Percentiles rank a stretch among this genome's conserved stretches.
These are phyloP conservation scores for Blumeria hordei DNA, from an alignment of 2,329 filamentous ascomycete species.

Conservation along the genomic window DNA sequence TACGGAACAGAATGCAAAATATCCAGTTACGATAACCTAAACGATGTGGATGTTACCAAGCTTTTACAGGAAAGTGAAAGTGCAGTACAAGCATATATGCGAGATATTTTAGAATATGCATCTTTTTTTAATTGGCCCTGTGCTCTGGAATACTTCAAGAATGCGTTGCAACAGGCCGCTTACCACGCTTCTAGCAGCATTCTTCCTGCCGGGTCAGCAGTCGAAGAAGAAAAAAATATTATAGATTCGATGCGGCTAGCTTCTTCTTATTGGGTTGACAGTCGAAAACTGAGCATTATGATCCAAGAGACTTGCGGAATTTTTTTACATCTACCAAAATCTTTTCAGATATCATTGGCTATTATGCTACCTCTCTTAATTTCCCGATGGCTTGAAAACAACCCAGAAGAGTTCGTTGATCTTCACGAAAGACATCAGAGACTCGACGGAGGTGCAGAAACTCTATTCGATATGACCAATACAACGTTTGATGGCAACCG, in stretches of 20 bases:
- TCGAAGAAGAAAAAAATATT: slow-evolving; percentile 16
- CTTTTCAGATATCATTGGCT: slow-evolving; percentile 38
- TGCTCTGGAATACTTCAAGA: slow-evolving; percentile 33
- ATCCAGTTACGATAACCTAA: slow-evolving; percentile 11
- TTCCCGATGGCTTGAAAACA: slow-evolving; percentile 39
- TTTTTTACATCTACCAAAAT: slow-evolving; percentile 39
- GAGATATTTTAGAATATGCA: slow-evolving; percentile 34
- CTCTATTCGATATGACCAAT: slow-evolving; percentile 43
- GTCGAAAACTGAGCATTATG: slow-evolving; percentile 32
- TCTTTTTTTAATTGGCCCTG: slow-evolving; percentile 38
- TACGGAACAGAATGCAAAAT: slow-evolving; percentile 12
- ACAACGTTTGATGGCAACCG: slow-evolving; percentile 32
- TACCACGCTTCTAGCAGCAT: slow-evolving; percentile 9
- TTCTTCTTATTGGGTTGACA: slow-evolving; percentile 40
- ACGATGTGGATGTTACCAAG: slow-evolving; percentile 10
- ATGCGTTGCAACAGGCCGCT: slow-evolving; percentile 13
- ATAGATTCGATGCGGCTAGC: slow-evolving; percentile 33
- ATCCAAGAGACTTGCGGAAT: slow-evolving; percentile 42
- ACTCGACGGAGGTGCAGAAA: slow-evolving; percentile 41
- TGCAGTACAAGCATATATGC: slow-evolving; percentile 29
- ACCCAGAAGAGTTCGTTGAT: slow-evolving; percentile 38
- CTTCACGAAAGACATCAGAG: slow-evolving; percentile 34
- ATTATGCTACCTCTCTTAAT: slow-evolving; percentile 38
- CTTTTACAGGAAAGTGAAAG: slow-evolving; percentile 13
- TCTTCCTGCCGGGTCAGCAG: slow-evolving; percentile 6